Conservation (phyloP, 2,329 filamentous ascomycete genomes). For the Ceratocystis cubensis region DNA sequence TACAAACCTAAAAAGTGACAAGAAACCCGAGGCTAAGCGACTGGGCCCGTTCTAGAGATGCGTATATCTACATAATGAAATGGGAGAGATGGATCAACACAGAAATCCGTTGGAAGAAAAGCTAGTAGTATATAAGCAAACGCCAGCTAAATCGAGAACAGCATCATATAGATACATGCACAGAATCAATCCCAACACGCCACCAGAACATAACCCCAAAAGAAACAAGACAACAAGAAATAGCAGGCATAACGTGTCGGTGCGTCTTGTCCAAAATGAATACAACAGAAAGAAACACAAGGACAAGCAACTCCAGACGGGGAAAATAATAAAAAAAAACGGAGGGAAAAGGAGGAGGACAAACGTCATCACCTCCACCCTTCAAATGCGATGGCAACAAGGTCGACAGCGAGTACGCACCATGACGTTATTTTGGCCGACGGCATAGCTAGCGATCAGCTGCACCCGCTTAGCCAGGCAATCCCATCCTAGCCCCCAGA, state of each 20-base stretch:
- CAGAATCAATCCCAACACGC: background rate
- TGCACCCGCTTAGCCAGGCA: background rate
- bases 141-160: conserved; percentile 4
- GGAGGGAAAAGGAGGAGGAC: background rate
- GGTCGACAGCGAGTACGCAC: background rate
- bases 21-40: background rate
- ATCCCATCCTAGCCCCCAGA: background rate
- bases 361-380: conserved; percentile 10
- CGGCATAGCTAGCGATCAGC: background rate
- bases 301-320: background rate
- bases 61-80: background rate
- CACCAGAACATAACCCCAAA: background rate
- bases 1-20: background rate
- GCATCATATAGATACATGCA: background rate
- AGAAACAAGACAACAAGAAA: conserved; percentile 8
- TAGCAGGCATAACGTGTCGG: background rate
- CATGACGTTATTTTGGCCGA: conserved; percentile 3
- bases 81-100: background rate
- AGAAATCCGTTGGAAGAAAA: background rate
- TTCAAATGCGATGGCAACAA: background rate
- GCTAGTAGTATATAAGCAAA: background rate
- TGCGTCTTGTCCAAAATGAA: background rate
- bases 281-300: background rate
- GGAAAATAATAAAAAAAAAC: background rate
- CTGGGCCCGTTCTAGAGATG: background rate